Conservation (phyloP, 768 basidiomycete genomes). For the Cytidiella melzeri region DNA sequence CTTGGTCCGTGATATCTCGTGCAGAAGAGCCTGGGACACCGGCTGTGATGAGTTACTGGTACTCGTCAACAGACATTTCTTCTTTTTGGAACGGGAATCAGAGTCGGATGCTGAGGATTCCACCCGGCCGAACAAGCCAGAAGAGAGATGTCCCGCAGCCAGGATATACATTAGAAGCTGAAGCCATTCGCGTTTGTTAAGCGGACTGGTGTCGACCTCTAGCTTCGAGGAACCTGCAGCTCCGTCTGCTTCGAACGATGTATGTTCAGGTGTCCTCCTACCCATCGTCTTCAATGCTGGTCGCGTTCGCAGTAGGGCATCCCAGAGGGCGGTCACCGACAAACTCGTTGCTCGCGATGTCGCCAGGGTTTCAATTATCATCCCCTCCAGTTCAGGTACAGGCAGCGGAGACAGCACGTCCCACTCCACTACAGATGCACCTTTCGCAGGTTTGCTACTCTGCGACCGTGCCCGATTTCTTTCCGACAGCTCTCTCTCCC, state of each 20-base stretch:
- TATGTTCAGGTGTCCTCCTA: not conserved
- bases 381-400: constrained; percentile 46
- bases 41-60: constrained; percentile 24
- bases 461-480: not conserved
- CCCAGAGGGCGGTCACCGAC: constrained; percentile 47
- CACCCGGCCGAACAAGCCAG: constrained; percentile 68
- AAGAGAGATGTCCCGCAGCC: constrained; percentile 35
- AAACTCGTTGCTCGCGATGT: constrained; percentile 67
- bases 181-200: constrained; percentile 36
- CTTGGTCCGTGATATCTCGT: constrained; percentile 30
- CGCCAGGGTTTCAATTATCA: constrained; percentile 67
- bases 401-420: constrained; percentile 5
- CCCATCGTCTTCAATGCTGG: constrained; percentile 36
- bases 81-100: not conserved
- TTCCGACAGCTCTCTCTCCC: not conserved
- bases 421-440: not conserved
- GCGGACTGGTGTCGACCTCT: not conserved
- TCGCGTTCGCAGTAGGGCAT: constrained; percentile 44
- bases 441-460: not conserved
- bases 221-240: not conserved
- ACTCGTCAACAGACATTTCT: constrained; percentile 7
- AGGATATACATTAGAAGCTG: constrained; percentile 45
- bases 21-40: constrained; percentile 1
- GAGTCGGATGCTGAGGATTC: constrained; percentile 43
- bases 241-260: not conserved